Base-by-base conservation (phyloP, 2,329 filamentous ascomycete species). In the Exserohilum rostratum region DNA sequence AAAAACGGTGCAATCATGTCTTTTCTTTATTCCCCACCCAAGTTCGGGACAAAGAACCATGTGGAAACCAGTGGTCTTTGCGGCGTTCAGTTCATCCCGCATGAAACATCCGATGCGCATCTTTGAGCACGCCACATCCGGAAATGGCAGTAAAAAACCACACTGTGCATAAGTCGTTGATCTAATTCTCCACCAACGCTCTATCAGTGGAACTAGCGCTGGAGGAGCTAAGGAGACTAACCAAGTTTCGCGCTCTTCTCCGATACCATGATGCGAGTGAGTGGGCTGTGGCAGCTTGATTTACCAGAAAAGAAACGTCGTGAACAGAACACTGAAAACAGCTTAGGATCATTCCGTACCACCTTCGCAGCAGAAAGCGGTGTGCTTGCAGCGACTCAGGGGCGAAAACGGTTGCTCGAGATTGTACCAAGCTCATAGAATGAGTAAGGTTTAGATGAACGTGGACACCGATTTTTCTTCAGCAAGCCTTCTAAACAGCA, bases 51-150 rank as follows among this genome's bases (percentile, higher is more conserved):
- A 22, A 25, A 25, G 0, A 42, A 30, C 30, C 15, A 27, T 12
- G 18, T 18, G 20, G n/a, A n/a, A 46, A 37, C 3, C 20, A 27
- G n/a, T 33, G 12, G 25, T 17, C 11, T 20, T 27, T 30, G 1
- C 13, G 6, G 49, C 27, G 53, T 46, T 42, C 15, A 22, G 18
- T 51, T 51, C 12, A n/a, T 46, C 35, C 13, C 13, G 5, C n/a
- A 5, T 3, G 7, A 6, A 11, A 13, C 13, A 1, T n/a, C 6
- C 11, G 11, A 6, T 11, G 48, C 33, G 53, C 43, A 55, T 4
- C 5, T 18, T n/a, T 31, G 3, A 53, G 49, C 38, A 55, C 53
- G 49, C 53, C 47, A 53, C 20, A 18, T 38, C 4, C 12, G 40
- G 13, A 46, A 33, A 10, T 6, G 20, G 48, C 7, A 34, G 15